A percentile compares a stretch with the other conserved stretches of the same genome.
Conservation (phyloP, 495 filamentous ascomycete genomes). For the Lentithecium fluviatile region DNA sequence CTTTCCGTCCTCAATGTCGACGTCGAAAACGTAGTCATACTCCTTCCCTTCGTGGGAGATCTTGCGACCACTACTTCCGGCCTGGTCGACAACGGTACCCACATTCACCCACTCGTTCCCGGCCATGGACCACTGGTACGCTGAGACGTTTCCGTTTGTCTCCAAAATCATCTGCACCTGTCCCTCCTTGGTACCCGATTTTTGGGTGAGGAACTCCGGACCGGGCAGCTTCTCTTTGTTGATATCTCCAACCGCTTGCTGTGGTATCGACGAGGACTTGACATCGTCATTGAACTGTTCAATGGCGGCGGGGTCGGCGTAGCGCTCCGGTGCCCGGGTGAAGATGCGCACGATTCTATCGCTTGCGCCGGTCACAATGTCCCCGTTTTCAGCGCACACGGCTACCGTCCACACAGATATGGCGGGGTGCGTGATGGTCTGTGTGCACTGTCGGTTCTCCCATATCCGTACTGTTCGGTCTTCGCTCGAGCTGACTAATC, state of each 20-base stretch:
- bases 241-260: constrained; percentile 74
- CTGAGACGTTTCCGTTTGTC: constrained; percentile 65
- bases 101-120: constrained; percentile 76
- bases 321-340: constrained; percentile 67
- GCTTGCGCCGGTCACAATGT: constrained; percentile 90
- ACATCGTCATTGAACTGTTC: constrained; percentile 77
- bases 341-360: constrained; percentile 86
- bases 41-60: constrained; percentile 77
- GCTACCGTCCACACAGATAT: constrained; percentile 95
- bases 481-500: constrained; percentile 87
- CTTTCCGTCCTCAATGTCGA: constrained; percentile 94
- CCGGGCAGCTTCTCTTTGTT: constrained; percentile 89
- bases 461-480: constrained; percentile 90
- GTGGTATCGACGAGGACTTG: constrained; percentile 77
- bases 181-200: constrained; percentile 85
- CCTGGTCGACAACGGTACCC: constrained; percentile 88
- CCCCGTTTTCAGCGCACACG: constrained; percentile 74
- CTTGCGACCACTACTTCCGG: constrained; percentile 74
- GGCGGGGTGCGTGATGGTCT: constrained; percentile 96
- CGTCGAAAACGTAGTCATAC: constrained; percentile 97
- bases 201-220: constrained; percentile 75
- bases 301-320: constrained; percentile 59
- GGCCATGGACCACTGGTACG: constrained; percentile 48
- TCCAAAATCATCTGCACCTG: constrained; percentile 90
- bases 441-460: constrained; percentile 76